A percentile compares a stretch with the other conserved stretches of the same genome.
These are phyloP conservation scores for Plantago coronopus DNA, from an alignment of 305 asterid genomes.

Conservation along the genomic window DNA sequence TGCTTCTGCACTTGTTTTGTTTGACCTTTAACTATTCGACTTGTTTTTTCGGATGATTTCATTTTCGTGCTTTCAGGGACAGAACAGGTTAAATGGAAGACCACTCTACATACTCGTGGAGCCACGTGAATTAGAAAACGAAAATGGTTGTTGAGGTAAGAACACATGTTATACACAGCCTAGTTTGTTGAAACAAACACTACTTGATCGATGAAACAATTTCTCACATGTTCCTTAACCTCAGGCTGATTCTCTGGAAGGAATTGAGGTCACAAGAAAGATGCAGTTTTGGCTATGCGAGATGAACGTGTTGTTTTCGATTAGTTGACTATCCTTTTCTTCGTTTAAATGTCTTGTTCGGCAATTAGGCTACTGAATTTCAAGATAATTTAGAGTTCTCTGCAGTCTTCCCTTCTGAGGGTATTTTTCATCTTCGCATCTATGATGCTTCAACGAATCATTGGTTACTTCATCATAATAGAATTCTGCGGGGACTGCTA, in stretches of 20 bases:
- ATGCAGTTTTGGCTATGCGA: slow-evolving; percentile 12
- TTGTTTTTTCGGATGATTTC: background rate
- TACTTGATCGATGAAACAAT: background rate
- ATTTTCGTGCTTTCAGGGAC: slow-evolving; percentile 31
- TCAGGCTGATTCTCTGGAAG: slow-evolving; percentile 11
- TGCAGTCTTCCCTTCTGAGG: no score
- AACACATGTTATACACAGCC: background rate
- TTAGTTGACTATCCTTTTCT: background rate
- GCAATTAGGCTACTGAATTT: no score
- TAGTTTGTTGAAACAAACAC: background rate
- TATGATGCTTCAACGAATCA: no score
- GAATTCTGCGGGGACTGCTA: no score
- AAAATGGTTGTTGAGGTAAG: slow-evolving; percentile 31
- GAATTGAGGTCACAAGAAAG: background rate
- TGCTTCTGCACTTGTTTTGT: no score
- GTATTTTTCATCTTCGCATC: no score
- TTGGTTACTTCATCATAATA: no score
- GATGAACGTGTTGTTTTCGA: background rate
- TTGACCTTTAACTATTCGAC: background rate
- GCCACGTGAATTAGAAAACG: slow-evolving; percentile 44
- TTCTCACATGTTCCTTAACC: background rate
- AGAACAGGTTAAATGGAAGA: slow-evolving; percentile 59
- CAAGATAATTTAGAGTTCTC: no score
- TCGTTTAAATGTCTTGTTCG: no score
- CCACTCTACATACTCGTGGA: slow-evolving; percentile 73